A percentile compares a stretch with the other conserved stretches of the same genome.
Evolutionary conservation across 1,284 basidiomycete species (phyloP).

Genomic region (Athelia psychrophila): DNA sequence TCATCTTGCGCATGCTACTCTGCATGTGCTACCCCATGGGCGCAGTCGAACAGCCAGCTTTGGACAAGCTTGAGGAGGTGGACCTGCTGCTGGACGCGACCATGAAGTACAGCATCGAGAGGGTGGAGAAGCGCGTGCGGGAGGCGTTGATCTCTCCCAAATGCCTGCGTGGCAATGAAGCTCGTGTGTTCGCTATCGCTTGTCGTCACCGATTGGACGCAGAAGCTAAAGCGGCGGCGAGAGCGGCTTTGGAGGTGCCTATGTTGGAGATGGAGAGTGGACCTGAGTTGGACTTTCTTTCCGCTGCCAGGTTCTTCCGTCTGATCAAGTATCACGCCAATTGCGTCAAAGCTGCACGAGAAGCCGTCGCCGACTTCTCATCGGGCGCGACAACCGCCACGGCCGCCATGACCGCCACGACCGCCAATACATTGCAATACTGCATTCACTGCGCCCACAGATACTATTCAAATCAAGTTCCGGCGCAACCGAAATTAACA

Average conservation of each 20-base stretch:
- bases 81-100: slow-evolving; percentile 24
- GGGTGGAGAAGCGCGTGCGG: slow-evolving; percentile 20
- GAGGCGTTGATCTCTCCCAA: not conserved
- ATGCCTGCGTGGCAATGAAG: not conserved
- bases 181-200: slow-evolving; percentile 1
- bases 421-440: too few relatives aligned
- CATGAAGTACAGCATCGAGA: slow-evolving; percentile 35
- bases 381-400: too few relatives aligned
- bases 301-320: not conserved
- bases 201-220: not conserved
- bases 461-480: too few relatives aligned
- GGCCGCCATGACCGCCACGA: too few relatives aligned
- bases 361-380: too few relatives aligned
- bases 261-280: not conserved
- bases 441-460: too few relatives aligned
- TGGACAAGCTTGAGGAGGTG: not conserved
- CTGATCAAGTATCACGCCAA: not conserved
- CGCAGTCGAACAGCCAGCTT: not conserved
- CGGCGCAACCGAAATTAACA: too few relatives aligned
- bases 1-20: slow-evolving; percentile 22
- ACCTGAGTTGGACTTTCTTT: not conserved
- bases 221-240: not conserved
- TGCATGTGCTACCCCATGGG: slow-evolving; percentile 12
- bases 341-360: too few relatives aligned
- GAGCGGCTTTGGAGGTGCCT: not conserved